Conservation (phyloP, 1,139 yeast species). For the Kurtzmaniella quercitrusa region DNA sequence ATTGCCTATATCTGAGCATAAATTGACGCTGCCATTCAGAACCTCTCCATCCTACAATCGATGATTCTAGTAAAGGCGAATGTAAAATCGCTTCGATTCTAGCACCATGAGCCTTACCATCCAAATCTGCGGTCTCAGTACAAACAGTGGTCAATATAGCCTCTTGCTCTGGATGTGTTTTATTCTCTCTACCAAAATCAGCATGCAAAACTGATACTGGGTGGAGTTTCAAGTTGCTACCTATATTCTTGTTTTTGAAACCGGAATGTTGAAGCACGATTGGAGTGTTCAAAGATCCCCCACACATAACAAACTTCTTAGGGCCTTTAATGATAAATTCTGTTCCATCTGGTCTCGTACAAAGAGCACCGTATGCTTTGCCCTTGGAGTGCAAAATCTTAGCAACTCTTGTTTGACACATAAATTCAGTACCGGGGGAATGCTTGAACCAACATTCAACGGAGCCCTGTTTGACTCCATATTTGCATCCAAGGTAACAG, state of each 20-base stretch:
- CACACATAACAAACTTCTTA: slow-evolving; percentile 42
- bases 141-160: slow-evolving; percentile 53
- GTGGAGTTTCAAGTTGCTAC: slow-evolving; percentile 50
- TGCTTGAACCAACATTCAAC: slow-evolving; percentile 49
- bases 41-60: slow-evolving; percentile 43
- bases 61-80: slow-evolving; percentile 38
- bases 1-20: slow-evolving; percentile 35
- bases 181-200: slow-evolving; percentile 33
- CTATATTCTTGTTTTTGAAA: slow-evolving; percentile 51
- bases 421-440: slow-evolving; percentile 48
- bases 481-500: slow-evolving; percentile 52
- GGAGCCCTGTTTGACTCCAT: slow-evolving; percentile 55
- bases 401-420: slow-evolving; percentile 45
- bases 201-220: slow-evolving; percentile 45
- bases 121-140: slow-evolving; percentile 47
- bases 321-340: slow-evolving; percentile 42
- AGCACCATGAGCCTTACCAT: slow-evolving; percentile 56
- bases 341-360: slow-evolving; percentile 23
- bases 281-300: slow-evolving; percentile 55
- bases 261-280: slow-evolving; percentile 47
- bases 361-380: slow-evolving; percentile 41
- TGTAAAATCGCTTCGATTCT: slow-evolving; percentile 51
- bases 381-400: slow-evolving; percentile 38
- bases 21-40: slow-evolving; percentile 32
- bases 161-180: slow-evolving; percentile 33